Percentiles rank a stretch among this genome's conserved stretches.
These are phyloP conservation scores for Coniochaeta sp. DNA, from an alignment of 2,329 filamentous ascomycete species.

Conservation along the genomic window DNA sequence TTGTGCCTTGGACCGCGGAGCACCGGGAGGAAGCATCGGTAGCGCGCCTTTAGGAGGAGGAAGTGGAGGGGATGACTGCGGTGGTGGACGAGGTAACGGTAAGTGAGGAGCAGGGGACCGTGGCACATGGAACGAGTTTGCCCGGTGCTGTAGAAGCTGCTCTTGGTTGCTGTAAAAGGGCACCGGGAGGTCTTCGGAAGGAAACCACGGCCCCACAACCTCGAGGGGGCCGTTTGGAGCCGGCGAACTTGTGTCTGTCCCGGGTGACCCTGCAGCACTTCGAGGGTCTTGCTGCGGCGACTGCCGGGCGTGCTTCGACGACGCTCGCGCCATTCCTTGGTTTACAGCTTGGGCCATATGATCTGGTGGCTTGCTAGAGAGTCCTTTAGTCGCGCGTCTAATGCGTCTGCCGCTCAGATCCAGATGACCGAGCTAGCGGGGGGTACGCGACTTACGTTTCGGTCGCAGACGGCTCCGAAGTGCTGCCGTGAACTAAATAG, in stretches of 20 bases:
- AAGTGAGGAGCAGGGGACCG: neutral
- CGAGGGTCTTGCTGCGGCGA: neutral
- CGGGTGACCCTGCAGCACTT: neutral
- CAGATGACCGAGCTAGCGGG: neutral
- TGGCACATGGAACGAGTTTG: neutral
- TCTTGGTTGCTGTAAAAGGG: slow-evolving; percentile 1
- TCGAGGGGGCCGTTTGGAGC: neutral
- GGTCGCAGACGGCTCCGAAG: neutral
- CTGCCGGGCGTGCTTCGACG: neutral
- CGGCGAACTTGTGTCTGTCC: neutral
- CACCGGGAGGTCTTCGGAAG: neutral
- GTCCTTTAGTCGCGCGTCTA: neutral
- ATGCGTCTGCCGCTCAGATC: neutral
- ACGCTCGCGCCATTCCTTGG: neutral
- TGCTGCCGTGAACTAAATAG: neutral
- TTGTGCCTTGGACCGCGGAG: neutral
- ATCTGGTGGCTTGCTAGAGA: neutral
- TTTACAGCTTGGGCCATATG: neutral
- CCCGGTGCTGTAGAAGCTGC: neutral
- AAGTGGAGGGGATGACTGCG: neutral
- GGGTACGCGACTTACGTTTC: neutral
- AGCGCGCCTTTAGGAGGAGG: neutral
- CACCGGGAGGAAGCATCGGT: neutral
- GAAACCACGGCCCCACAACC: neutral
- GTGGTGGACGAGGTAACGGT: neutral